Evolutionary conservation across 2,329 filamentous ascomycete species (phyloP).

Genomic region (Thermoascus crustaceus): DNA sequence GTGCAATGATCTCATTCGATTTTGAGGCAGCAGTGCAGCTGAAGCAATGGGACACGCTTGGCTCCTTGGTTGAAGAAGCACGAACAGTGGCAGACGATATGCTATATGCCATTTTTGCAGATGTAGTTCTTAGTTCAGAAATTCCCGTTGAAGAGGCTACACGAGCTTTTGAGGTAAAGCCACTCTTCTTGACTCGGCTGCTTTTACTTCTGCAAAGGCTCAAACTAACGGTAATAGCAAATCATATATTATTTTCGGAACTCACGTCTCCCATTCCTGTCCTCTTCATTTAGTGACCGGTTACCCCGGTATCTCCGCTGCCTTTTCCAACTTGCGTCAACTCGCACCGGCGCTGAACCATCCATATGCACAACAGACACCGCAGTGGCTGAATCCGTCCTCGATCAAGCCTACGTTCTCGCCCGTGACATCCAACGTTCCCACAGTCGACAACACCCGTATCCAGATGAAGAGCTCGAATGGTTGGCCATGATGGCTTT

Average conservation of each 20-base stretch:
- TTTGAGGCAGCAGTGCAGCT: conserved; percentile 66
- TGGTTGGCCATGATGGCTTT: conserved; percentile 50
- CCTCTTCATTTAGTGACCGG: conserved; percentile 33
- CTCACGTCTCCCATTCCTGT: conserved; percentile 42
- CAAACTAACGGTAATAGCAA: conserved; percentile 42
- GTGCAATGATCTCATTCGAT: conserved; percentile 64
- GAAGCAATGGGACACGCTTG: conserved; percentile 59
- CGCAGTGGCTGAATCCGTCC: conserved; percentile 24
- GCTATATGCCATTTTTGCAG: conserved; percentile 58
- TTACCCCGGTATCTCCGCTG: conserved; percentile 72
- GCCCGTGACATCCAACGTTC: conserved; percentile 28
- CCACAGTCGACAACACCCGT: conserved; percentile 17
- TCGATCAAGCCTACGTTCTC: conserved; percentile 25
- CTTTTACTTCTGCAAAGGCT: conserved; percentile 33
- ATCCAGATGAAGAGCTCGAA: conserved; percentile 48
- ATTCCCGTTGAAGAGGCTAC: conserved; percentile 30
- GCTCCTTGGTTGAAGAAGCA: conserved; percentile 48
- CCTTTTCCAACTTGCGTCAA: conserved; percentile 56
- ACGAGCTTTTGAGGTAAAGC: conserved; percentile 36
- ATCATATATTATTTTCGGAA: conserved; percentile 59
- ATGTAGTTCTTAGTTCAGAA: conserved; percentile 51
- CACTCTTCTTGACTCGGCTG: conserved; percentile 21
- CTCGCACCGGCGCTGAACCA: conserved; percentile 19
- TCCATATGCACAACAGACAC: conserved; percentile 37
- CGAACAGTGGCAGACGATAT: conserved; percentile 21